Conservation (phyloP, 208 protist species). For the Porcisia hertigi region DNA sequence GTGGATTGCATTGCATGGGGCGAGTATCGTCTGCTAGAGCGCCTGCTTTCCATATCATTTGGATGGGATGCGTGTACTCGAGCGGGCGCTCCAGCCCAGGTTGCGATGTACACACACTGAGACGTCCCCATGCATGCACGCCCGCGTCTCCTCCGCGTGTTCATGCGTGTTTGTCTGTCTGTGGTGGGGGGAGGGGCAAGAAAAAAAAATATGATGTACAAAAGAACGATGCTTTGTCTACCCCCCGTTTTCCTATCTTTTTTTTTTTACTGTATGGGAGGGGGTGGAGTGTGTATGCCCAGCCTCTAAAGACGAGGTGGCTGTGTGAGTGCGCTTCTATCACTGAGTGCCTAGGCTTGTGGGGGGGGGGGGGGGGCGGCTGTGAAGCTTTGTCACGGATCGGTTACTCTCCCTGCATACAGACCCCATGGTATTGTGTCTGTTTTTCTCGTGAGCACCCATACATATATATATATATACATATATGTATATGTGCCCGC, state of each 20-base stretch:
- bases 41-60: too few relatives aligned
- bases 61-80: too few relatives aligned
- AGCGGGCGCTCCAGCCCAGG: too few relatives aligned
- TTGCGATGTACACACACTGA: neutral
- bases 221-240: too few relatives aligned
- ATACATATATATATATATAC: neutral
- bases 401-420: neutral
- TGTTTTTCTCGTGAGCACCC: neutral
- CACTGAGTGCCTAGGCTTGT: neutral
- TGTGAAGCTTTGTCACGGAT: neutral
- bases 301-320: neutral
- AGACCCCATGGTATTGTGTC: neutral
- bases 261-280: too few relatives aligned
- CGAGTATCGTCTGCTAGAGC: too few relatives aligned
- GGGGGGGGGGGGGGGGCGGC: too few relatives aligned
- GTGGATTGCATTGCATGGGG: too few relatives aligned
- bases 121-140: neutral
- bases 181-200: neutral
- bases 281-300: too few relatives aligned
- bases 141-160: neutral
- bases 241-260: too few relatives aligned
- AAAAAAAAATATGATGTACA: too few relatives aligned
- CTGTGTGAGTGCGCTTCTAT: neutral
- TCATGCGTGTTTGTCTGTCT: neutral
- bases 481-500: neutral